phyloP scores from a whole-genome alignment of 345 rosid genomes.

The Lagerstroemia speciosa region DNA sequence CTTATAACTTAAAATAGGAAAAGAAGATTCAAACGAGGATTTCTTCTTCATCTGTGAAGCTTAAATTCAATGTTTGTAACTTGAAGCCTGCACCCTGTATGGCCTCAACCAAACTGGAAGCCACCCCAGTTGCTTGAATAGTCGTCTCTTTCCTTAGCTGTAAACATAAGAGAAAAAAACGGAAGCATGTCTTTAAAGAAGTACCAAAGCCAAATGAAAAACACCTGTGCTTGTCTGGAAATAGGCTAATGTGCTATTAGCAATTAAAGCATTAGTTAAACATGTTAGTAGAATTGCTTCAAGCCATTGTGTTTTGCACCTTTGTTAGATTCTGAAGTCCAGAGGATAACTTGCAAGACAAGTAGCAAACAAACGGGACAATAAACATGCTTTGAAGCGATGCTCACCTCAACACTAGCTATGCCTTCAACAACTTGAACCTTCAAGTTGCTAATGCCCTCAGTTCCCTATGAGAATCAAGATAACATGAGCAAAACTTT shows the following conservation, averaged over 20 bases:
- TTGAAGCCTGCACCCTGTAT: slow-evolving; percentile 89
- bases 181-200: no score
- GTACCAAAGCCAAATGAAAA: neutral
- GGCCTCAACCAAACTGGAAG: slow-evolving; percentile 65
- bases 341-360: neutral
- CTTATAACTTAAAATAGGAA: neutral
- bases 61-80: slow-evolving; percentile 80
- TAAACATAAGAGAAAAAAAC: neutral
- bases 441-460: slow-evolving; percentile 54
- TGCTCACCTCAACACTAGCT: slow-evolving; percentile 66
- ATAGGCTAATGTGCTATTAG: neutral
- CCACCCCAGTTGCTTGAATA: slow-evolving; percentile 82
- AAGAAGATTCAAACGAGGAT: slow-evolving; percentile 19
- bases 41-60: slow-evolving; percentile 74
- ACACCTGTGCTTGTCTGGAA: neutral
- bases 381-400: neutral
- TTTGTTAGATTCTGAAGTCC: no score
- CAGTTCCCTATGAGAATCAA: slow-evolving; percentile 34
- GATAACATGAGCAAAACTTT: neutral
- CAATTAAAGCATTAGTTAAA: neutral
- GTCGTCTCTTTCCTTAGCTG: slow-evolving; percentile 76
- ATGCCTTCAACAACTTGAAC: slow-evolving; percentile 73
- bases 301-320: no score
- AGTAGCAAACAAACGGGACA: neutral
- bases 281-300: neutral